A percentile compares a stretch with the other conserved stretches of the same genome.
phyloP scores from a whole-genome alignment of 2,329 filamentous ascomycete species.

The Hyphodiscus sp. region DNA sequence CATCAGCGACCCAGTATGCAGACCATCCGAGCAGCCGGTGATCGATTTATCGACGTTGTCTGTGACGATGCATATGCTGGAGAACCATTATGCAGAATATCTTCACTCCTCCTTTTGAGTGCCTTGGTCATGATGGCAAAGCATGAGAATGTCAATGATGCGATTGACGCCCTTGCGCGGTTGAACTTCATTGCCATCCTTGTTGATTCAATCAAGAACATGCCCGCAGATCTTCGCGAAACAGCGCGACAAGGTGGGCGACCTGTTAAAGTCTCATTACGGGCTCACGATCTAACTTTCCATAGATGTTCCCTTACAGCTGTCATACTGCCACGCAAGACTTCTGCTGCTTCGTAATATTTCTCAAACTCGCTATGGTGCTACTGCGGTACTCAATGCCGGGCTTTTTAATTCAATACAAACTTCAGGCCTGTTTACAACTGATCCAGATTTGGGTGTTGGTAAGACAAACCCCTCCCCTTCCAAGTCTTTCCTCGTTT shows the following conservation, averaged over 20 bases:
- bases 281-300: constrained; percentile 5
- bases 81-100: constrained; percentile 73
- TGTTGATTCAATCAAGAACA: constrained; percentile 75
- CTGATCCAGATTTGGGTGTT: constrained; percentile 87
- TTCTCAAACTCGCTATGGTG: constrained; percentile 76
- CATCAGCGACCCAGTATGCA: constrained; percentile 49
- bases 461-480: constrained; percentile 34
- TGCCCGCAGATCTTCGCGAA: constrained; percentile 66
- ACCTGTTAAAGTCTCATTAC: background rate
- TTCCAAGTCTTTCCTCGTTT: too few relatives aligned
- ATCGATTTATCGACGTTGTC: constrained; percentile 74
- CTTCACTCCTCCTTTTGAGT: constrained; percentile 78
- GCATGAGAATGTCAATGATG: constrained; percentile 62
- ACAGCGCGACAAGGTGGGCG: constrained; percentile 45
- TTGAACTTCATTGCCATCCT: constrained; percentile 89
- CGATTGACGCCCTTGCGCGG: constrained; percentile 73
- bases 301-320: constrained; percentile 32
- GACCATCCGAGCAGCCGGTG: constrained; percentile 73
- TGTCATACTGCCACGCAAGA: constrained; percentile 57
- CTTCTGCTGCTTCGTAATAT: constrained; percentile 79
- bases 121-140: constrained; percentile 68
- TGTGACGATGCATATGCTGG: constrained; percentile 92
- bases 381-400: constrained; percentile 79
- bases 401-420: constrained; percentile 79
- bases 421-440: constrained; percentile 76